Conservation (phyloP, 2,329 filamentous ascomycete genomes). For the Calonectria leucothoes region DNA sequence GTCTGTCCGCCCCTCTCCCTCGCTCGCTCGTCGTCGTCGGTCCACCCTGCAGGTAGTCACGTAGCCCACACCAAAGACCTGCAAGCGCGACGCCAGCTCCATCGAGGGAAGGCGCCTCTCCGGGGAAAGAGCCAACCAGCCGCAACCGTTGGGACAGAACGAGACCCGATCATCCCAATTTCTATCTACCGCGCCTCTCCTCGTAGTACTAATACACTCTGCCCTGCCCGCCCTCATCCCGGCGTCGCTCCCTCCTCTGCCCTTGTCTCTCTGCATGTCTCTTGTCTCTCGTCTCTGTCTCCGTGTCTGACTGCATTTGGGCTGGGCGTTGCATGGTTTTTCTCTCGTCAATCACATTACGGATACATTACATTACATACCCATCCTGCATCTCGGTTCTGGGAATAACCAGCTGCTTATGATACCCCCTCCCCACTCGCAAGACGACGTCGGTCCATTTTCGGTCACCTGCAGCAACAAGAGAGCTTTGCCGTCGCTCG, state of each 20-base stretch:
- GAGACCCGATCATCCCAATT: slow-evolving; percentile 19
- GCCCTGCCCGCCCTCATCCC: not conserved
- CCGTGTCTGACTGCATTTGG: not conserved
- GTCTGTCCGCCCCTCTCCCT: no score
- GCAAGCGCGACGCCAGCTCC: slow-evolving; percentile 3
- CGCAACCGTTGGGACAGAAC: slow-evolving; percentile 3
- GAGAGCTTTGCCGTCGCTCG: not conserved
- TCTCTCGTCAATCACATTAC: not conserved
- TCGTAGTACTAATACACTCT: slow-evolving; percentile 4
- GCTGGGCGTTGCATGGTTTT: not conserved
- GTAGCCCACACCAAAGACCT: slow-evolving; percentile 3
- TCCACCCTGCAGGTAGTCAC: slow-evolving; percentile 2
- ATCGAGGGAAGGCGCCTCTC: slow-evolving; percentile 4
- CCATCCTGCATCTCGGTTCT: slow-evolving; percentile 1
- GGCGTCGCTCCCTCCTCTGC: not conserved
- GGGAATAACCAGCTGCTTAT: slow-evolving; percentile 4
- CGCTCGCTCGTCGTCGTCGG: no score
- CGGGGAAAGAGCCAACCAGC: slow-evolving; percentile 1
- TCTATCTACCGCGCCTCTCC: not conserved
- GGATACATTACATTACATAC: not conserved
- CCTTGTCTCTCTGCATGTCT: not conserved
- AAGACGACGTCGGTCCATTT: slow-evolving; percentile 5
- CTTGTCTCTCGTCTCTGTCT: not conserved
- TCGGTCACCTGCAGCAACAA: slow-evolving; percentile 11
- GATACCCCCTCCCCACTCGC: slow-evolving; percentile 1